These are phyloP conservation scores for Lichina pygmaea DNA, from an alignment of 495 filamentous ascomycete genomes.

Conservation along the genomic window DNA sequence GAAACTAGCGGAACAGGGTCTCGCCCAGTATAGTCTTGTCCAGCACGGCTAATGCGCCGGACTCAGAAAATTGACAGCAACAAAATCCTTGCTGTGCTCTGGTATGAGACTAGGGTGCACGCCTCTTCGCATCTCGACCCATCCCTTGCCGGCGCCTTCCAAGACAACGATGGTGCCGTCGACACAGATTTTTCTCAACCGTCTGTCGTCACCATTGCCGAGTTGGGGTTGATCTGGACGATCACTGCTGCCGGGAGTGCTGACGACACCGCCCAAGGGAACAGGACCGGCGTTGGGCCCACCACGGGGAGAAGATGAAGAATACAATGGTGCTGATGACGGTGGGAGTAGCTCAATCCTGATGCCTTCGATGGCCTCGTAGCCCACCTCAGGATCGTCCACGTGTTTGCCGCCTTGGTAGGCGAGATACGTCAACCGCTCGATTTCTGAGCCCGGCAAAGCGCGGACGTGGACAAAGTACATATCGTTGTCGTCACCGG, in stretches of 20 bases:
- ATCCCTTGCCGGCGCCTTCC: conserved; percentile 27
- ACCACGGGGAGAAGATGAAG: too few species aligned
- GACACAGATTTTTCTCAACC: conserved; percentile 66
- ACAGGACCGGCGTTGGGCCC: too few species aligned
- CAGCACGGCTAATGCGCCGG: too few species aligned
- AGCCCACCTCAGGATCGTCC: conserved; percentile 28
- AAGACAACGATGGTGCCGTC: conserved; percentile 66
- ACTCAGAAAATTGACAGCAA: too few species aligned
- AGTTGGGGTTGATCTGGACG: conserved; percentile 18
- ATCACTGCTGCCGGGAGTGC: too few species aligned
- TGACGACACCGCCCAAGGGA: too few species aligned
- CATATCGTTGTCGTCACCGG: conserved; percentile 10
- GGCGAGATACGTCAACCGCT: conserved; percentile 49
- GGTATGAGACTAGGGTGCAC: too few species aligned
- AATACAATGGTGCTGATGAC: too few species aligned
- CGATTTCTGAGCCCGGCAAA: conserved; percentile 29
- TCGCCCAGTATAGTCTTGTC: too few species aligned
- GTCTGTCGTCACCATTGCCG: conserved; percentile 21
- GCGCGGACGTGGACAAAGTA: conserved; percentile 48
- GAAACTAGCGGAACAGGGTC: too few species aligned
- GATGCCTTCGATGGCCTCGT: conserved; percentile 34
- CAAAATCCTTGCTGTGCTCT: too few species aligned
- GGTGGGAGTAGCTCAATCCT: conserved; percentile 25
- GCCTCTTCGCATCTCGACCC: conserved; percentile 28
- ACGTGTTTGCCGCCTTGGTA: conserved; percentile 55